Percentiles rank a stretch among this genome's conserved stretches.
phyloP scores from a whole-genome alignment of 2,329 filamentous ascomycete genomes.

The Lomentospora prolificans region DNA sequence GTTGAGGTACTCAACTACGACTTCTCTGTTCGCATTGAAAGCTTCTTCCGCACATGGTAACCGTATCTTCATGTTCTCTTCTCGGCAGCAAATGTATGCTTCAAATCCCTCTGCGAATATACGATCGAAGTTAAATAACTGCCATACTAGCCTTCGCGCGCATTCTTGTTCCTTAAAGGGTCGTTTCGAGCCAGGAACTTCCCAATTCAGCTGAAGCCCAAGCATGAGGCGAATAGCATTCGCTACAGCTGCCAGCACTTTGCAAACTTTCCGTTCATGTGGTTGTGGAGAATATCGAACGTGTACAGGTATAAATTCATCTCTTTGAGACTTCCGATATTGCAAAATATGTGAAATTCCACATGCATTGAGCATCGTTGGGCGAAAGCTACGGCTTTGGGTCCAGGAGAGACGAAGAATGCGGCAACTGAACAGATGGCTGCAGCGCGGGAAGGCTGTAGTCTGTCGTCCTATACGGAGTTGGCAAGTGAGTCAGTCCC shows the following conservation, averaged over 20 bases:
- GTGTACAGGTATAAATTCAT: conserved; percentile 24
- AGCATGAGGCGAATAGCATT: conserved; percentile 26
- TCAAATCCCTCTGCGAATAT: conserved; percentile 29
- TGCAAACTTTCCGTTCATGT: conserved; percentile 24
- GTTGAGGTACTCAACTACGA: conserved; percentile 21
- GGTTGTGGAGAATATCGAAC: conserved; percentile 25
- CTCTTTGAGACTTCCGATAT: conserved; percentile 27
- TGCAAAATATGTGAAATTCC: conserved; percentile 28
- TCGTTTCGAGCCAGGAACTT: conserved; percentile 19
- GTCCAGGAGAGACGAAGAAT: conserved; percentile 24
- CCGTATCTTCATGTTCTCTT: conserved; percentile 27
- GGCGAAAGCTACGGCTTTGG: conserved; percentile 24
- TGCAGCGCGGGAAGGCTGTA: conserved; percentile 16
- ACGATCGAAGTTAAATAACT: conserved; percentile 27
- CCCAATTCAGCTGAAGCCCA: conserved; percentile 30
- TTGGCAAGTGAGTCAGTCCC: background rate
- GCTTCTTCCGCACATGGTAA: conserved; percentile 25
- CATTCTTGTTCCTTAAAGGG: conserved; percentile 26
- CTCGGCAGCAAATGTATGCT: conserved; percentile 26
- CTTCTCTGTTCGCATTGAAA: conserved; percentile 21
- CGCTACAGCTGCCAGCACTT: conserved; percentile 31
- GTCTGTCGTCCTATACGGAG: background rate
- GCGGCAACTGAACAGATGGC: conserved; percentile 28
- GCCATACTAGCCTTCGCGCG: conserved; percentile 27
- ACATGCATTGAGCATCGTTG: conserved; percentile 27